Conservation (phyloP, 2,329 filamentous ascomycete genomes). For the Amesomyces nigricolor region DNA sequence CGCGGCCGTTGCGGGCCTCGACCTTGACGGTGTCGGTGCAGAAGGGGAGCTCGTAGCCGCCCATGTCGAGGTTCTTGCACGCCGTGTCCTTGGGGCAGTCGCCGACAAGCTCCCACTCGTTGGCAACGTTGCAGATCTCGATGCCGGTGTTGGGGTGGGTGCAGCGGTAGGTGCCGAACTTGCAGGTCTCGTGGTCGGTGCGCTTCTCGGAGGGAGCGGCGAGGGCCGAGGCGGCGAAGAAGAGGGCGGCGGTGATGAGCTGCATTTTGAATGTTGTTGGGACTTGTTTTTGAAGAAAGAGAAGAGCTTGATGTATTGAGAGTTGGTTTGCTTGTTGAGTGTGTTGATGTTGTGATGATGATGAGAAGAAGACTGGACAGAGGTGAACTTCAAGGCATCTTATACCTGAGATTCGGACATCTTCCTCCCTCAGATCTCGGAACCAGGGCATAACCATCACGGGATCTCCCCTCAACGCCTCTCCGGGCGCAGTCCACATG, state of each 20-base stretch:
- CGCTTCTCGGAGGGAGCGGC: conserved; percentile 14
- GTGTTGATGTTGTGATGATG: conserved; percentile 10
- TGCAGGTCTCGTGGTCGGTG: conserved; percentile 17
- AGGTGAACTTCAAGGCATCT: background rate
- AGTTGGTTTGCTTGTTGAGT: background rate
- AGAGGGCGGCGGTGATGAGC: conserved; percentile 13
- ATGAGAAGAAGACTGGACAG: background rate
- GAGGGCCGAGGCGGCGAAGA: conserved; percentile 13
- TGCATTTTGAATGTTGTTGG: conserved; percentile 14
- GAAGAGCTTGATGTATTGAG: background rate
- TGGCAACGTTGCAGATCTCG: conserved; percentile 26
- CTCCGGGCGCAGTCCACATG: conserved; percentile 2
- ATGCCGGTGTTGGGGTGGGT: conserved; percentile 23
- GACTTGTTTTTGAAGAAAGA: background rate
- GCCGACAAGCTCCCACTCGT: conserved; percentile 26
- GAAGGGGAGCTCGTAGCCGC: conserved; percentile 26
- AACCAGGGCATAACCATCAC: background rate
- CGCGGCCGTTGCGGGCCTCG: conserved; percentile 19
- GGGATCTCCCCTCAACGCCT: background rate
- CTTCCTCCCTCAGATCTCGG: background rate
- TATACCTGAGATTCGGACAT: conserved; percentile 2
- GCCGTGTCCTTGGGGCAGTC: conserved; percentile 25
- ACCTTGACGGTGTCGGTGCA: conserved; percentile 21
- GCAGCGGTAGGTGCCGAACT: conserved; percentile 28
- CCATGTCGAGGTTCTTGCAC: conserved; percentile 25